Conservation (phyloP, 805 yeast species). For the Candida chauliodis region DNA sequence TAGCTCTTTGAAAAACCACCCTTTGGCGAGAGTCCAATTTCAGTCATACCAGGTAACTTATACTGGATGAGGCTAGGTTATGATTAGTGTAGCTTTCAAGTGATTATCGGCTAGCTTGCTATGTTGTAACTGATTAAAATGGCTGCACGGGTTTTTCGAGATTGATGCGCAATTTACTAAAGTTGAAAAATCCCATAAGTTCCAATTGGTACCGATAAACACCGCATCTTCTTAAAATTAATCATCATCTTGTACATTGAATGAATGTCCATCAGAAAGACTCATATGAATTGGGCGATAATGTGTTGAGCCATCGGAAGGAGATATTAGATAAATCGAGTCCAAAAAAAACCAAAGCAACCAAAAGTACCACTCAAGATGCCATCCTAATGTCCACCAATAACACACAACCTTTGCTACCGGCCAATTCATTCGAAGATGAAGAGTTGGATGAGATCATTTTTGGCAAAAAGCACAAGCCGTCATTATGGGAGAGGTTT, state of each 20-base stretch:
- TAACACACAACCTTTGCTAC: slow-evolving; percentile 1
- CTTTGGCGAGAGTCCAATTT: no score
- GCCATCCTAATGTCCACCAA: not conserved
- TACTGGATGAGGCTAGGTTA: no score
- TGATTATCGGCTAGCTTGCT: no score
- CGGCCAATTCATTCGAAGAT: slow-evolving; percentile 6
- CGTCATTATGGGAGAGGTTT: slow-evolving; percentile 5
- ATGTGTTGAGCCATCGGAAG: slow-evolving; percentile 7
- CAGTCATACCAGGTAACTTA: no score
- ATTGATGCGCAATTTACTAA: slow-evolving; percentile 4
- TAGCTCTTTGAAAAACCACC: no score
- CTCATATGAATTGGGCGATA: slow-evolving; percentile 7
- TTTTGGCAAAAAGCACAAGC: slow-evolving; percentile 6
- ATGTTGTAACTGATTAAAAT: no score
- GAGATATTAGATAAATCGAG: slow-evolving; percentile 1
- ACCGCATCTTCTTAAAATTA: not conserved
- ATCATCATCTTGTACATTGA: not conserved
- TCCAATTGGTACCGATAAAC: no score
- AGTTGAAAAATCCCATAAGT: not conserved
- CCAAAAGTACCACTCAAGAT: not conserved
- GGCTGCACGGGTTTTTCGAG: no score
- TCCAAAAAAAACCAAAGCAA: not conserved
- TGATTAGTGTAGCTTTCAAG: no score
- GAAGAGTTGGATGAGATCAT: slow-evolving; percentile 9
- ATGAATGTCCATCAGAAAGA: slow-evolving; percentile 1